Base-by-base conservation (phyloP, 2,329 filamentous ascomycete genomes). In the Onygenales sp. region DNA sequence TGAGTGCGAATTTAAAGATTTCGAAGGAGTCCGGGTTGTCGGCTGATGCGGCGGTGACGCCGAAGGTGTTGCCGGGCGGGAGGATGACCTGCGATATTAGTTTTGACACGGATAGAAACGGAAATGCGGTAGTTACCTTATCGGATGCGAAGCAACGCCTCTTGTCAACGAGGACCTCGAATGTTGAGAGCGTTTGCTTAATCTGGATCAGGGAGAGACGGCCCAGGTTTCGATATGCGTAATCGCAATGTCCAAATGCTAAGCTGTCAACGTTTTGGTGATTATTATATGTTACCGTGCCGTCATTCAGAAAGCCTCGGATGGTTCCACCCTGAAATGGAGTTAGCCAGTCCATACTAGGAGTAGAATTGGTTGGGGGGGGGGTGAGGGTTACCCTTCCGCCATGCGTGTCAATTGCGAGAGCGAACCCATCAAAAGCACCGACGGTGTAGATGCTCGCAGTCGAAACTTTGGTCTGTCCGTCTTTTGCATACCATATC, bases 1-100 rank as follows among this genome's bases (percentile, higher is more conserved):
- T 82, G 50, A 93, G 81, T 38, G 87, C 78, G 66, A 97, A 80
- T 68, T 92, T 94, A 77, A 91, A 93, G 60, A 95, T 71, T 71
- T 98, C 93, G 64, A 96, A 95, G 5, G 89, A 95, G 72, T 98
- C 93, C 0, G 93, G 90, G 63, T 84, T 91, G 60, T 97, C 92
- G 33, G 89, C 87, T 2, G 89, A 92, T 13, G 89, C 87, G 43
- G 92, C 93, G 10, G 87, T 89, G 61, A 98, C 75, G 62, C 93
- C 93, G 60, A 95, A 88, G 67, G 81, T 80, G 74, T 97, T 94
- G 60, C 88, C 88, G 2, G 78, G 63, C 2, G 92, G 93, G 27
- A 98, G 79, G 57, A 76, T 77, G 63, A 97, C 79, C 75, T 89
- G 57, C 39, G 27, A 51, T 55, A 48, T 60, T 53, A 58, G 59